phyloP scores from a whole-genome alignment of 2,329 filamentous ascomycete species.

The Metarhizium humberi region DNA sequence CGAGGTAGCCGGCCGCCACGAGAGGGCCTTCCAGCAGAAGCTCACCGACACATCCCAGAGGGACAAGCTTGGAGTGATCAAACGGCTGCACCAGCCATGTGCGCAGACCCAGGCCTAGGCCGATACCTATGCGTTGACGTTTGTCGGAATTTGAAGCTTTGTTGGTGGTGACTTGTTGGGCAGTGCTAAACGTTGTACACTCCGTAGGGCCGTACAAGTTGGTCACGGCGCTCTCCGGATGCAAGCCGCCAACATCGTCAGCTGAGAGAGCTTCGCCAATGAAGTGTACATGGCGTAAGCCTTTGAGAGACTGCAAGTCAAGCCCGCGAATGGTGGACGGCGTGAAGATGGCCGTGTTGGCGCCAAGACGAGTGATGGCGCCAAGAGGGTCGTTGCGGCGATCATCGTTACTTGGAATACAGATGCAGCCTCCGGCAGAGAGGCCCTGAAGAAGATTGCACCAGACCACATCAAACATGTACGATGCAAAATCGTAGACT shows the following conservation, averaged over 20 bases:
- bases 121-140: background rate
- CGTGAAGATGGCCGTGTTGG: conserved; percentile 36
- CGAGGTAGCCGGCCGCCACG: background rate
- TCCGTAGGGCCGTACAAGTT: background rate
- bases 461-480: conserved; percentile 8
- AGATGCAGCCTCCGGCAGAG: conserved; percentile 8
- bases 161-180: background rate
- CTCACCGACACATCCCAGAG: background rate
- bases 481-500: conserved; percentile 7
- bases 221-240: background rate
- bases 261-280: conserved; percentile 30
- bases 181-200: background rate
- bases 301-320: conserved; percentile 27
- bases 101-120: background rate
- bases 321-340: conserved; percentile 35
- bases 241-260: background rate
- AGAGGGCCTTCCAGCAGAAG: background rate
- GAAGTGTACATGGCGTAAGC: conserved; percentile 29
- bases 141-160: background rate
- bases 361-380: conserved; percentile 26
- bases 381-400: conserved; percentile 36
- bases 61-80: background rate
- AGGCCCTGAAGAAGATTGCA: conserved; percentile 4
- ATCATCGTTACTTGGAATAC: conserved; percentile 32
- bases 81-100: background rate